phyloP scores from a whole-genome alignment of 208 protist genomes.

The Trypanosoma avium region DNA sequence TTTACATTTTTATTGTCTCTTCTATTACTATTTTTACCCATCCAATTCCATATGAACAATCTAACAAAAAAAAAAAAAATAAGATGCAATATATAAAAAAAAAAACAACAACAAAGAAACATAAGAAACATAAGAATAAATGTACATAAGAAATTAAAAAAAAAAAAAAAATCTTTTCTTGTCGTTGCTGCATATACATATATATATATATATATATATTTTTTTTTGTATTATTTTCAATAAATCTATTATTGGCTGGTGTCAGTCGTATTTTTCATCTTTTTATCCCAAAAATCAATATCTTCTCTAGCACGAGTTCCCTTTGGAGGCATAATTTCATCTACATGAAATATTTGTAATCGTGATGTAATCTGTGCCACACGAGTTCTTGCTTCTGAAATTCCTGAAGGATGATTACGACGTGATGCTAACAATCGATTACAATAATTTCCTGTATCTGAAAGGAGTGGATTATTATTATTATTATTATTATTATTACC shows the following conservation, averaged over 20 bases:
- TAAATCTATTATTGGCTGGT: no score
- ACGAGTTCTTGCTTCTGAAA: constrained; percentile 4
- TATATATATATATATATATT: constrained; percentile 19
- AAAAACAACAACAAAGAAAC: neutral
- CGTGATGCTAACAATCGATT: neutral
- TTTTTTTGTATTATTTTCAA: neutral
- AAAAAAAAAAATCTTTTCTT: no score
- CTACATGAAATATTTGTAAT: constrained; percentile 27
- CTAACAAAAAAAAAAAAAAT: no score
- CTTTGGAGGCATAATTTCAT: constrained; percentile 30
- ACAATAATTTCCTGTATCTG: neutral
- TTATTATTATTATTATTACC: neutral
- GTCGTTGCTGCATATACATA: no score
- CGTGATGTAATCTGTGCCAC: constrained; percentile 40
- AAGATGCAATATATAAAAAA: no score
- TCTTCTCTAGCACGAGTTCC: constrained; percentile 33
- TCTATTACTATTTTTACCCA: no score
- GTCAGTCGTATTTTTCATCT: constrained; percentile 19
- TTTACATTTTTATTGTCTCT: no score
- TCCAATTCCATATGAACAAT: no score
- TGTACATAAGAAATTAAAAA: constrained; percentile 15
- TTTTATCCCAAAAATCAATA: constrained; percentile 25
- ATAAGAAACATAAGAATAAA: neutral
- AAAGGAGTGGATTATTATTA: neutral
- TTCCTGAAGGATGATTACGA: neutral